These are phyloP conservation scores for Lactifluus rugatus DNA, from an alignment of 768 basidiomycete genomes.

Conservation along the genomic window DNA sequence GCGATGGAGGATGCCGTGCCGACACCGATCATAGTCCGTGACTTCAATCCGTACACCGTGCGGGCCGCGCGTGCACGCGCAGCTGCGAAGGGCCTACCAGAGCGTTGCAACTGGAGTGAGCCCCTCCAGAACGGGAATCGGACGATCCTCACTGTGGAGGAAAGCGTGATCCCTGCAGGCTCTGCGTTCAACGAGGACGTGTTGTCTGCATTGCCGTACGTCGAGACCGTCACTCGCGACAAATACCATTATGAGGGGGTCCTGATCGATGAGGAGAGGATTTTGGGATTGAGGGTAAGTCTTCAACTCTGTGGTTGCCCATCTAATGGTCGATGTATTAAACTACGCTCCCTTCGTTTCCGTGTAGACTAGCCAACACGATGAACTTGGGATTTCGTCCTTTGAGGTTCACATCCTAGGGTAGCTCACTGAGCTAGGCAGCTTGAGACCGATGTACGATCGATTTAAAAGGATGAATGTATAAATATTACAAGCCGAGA, in stretches of 20 bases:
- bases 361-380: slow-evolving; percentile 5
- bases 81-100: background rate
- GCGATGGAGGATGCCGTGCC: background rate
- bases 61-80: slow-evolving; percentile 3
- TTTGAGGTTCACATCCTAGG: slow-evolving; percentile 17
- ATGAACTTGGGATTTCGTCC: slow-evolving; percentile 8
- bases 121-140: slow-evolving; percentile 2
- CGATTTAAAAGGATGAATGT: too few relatives aligned
- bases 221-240: slow-evolving; percentile 17
- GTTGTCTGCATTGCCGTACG: slow-evolving; percentile 21
- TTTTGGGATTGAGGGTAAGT: slow-evolving; percentile 24
- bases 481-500: background rate
- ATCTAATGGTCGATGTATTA: background rate
- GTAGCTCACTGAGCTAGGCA: background rate
- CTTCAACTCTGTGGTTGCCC: background rate
- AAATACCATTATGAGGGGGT: slow-evolving; percentile 21
- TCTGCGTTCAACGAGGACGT: slow-evolving; percentile 20
- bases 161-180: background rate
- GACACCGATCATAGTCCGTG: slow-evolving; percentile 19
- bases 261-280: slow-evolving; percentile 25
- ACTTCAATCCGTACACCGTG: slow-evolving; percentile 22
- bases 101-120: background rate
- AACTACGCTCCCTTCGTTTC: background rate
- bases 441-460: too few relatives aligned
- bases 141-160: slow-evolving; percentile 2